These are phyloP conservation scores for Arabidopsis suecica DNA, from an alignment of 345 rosid species.

Conservation along the genomic window DNA sequence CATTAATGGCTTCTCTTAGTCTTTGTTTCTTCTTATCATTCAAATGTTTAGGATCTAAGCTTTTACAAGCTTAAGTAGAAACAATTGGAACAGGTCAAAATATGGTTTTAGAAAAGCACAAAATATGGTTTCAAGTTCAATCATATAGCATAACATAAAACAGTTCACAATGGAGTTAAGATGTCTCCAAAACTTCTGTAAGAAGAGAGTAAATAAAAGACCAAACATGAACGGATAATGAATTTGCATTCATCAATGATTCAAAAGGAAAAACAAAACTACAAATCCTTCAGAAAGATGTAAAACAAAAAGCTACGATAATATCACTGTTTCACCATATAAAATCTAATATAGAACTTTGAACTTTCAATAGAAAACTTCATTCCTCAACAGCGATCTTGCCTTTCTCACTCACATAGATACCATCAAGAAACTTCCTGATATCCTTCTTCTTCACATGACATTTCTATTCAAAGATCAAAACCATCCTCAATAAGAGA, in stretches of 20 bases:
- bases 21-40: too few relatives aligned
- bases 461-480: slow-evolving; percentile 55
- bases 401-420: slow-evolving; percentile 67
- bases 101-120: too few relatives aligned
- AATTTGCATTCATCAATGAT: slow-evolving; percentile 16
- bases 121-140: too few relatives aligned
- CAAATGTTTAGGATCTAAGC: too few relatives aligned
- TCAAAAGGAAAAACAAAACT: slow-evolving; percentile 18
- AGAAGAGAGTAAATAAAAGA: background rate
- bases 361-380: slow-evolving; percentile 14
- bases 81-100: too few relatives aligned
- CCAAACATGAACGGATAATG: slow-evolving; percentile 2
- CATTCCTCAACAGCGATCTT: slow-evolving; percentile 55
- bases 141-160: too few relatives aligned
- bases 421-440: slow-evolving; percentile 70
- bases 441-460: slow-evolving; percentile 75
- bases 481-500: slow-evolving; percentile 5
- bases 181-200: slow-evolving; percentile 13
- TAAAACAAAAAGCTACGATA: slow-evolving; percentile 29
- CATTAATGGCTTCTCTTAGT: too few relatives aligned
- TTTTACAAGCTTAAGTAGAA: too few relatives aligned
- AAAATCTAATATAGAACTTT: slow-evolving; percentile 19
- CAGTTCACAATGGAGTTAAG: too few relatives aligned
- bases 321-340: slow-evolving; percentile 13
- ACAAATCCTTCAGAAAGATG: slow-evolving; percentile 21